Conservation (phyloP, 768 basidiomycete species). For the Clathrus columnatus region DNA sequence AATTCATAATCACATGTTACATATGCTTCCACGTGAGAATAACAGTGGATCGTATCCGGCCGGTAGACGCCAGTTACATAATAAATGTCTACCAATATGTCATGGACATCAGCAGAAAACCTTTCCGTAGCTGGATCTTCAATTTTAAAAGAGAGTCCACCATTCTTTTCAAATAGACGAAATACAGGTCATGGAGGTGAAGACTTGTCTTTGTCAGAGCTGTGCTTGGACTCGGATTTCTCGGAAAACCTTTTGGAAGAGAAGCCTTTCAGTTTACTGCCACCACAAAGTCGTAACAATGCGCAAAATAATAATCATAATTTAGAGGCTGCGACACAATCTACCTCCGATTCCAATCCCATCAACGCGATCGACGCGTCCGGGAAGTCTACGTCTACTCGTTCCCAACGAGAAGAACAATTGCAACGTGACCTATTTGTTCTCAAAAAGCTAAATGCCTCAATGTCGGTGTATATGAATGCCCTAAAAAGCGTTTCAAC, state of each 20-base stretch:
- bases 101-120: constrained; percentile 14
- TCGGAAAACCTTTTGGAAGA: constrained; percentile 13
- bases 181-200: constrained; percentile 35
- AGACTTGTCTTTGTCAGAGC: constrained; percentile 51
- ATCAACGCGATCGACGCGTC: constrained; percentile 14
- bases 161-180: constrained; percentile 23
- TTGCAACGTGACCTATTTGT: constrained; percentile 66
- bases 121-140: constrained; percentile 25
- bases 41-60: too few species aligned
- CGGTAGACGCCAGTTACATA: too few species aligned
- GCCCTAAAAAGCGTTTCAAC: constrained; percentile 54
- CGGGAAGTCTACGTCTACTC: not conserved
- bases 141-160: constrained; percentile 41
- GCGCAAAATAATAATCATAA: constrained; percentile 1
- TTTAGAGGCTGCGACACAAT: constrained; percentile 6
- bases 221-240: constrained; percentile 34
- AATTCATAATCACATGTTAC: too few species aligned
- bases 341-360: constrained; percentile 15
- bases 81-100: not conserved
- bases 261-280: constrained; percentile 25
- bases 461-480: constrained; percentile 60
- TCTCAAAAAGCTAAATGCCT: constrained; percentile 61
- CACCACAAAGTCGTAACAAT: constrained; percentile 16
- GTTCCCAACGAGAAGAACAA: constrained; percentile 51
- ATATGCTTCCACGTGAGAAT: too few species aligned